These are phyloP conservation scores for Kentomonas sorsogonicus DNA, from an alignment of 208 protist genomes.

Conservation along the genomic window DNA sequence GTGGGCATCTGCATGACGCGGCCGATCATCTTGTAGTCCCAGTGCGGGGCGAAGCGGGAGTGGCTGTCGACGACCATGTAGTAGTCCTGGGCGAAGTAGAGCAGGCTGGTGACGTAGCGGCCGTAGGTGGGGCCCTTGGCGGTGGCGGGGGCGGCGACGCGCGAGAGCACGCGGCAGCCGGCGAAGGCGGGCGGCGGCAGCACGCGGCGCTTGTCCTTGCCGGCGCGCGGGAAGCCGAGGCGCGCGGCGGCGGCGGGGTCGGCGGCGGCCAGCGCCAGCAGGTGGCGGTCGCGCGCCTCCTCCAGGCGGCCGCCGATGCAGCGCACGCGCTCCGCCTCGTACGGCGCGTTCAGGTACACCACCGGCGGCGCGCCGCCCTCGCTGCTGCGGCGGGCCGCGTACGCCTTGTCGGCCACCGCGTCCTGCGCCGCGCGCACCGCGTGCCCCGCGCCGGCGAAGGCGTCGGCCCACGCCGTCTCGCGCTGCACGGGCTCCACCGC, in stretches of 20 bases:
- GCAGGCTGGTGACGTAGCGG: conserved; percentile 72
- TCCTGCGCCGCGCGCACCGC: background rate
- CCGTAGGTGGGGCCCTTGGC: conserved; percentile 79
- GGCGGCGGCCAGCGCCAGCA: conserved; percentile 15
- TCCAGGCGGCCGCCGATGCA: conserved; percentile 35
- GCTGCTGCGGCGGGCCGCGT: no score
- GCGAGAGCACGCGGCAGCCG: conserved; percentile 55
- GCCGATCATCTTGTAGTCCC: conserved; percentile 73
- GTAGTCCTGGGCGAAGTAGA: conserved; percentile 81
- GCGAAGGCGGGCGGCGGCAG: conserved; percentile 22
- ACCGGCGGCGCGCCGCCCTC: background rate
- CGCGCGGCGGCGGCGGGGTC: no score
- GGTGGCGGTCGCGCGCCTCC: conserved; percentile 22
- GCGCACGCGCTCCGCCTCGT: conserved; percentile 20
- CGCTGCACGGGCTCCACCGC: conserved; percentile 1
- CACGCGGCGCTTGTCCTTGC: conserved; percentile 34
- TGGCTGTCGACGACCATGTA: conserved; percentile 86
- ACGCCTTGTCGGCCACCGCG: background rate
- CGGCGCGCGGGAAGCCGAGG: conserved; percentile 15
- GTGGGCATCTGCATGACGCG: conserved; percentile 56
- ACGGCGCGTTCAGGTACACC: conserved; percentile 21
- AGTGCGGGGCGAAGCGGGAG: conserved; percentile 61
- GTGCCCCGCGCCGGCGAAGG: background rate
- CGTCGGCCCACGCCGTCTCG: background rate
- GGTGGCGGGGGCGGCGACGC: conserved; percentile 23